A percentile compares a stretch with the other conserved stretches of the same genome.
These are phyloP conservation scores for Rhodotorula sp. DNA, from an alignment of 1,284 basidiomycete genomes.

Conservation along the genomic window DNA sequence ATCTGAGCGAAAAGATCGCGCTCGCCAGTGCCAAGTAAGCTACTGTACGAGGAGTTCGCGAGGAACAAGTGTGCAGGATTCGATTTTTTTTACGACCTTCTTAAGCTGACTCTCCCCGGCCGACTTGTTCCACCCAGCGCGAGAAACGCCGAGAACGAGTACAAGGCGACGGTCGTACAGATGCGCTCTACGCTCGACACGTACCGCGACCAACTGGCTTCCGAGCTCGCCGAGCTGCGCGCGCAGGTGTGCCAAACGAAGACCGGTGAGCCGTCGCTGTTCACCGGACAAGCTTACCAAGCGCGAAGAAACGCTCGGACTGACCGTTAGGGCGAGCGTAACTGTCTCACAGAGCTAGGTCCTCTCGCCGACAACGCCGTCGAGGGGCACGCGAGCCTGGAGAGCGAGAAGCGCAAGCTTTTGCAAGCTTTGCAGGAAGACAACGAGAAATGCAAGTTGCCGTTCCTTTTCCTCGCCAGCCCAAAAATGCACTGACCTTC, in stretches of 20 bases:
- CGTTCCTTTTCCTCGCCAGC: too few species aligned
- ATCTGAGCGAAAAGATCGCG: background rate
- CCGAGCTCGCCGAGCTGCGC: background rate
- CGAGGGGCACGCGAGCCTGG: slow-evolving; percentile 14
- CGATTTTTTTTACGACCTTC: background rate
- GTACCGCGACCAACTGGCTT: background rate
- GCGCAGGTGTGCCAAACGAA: slow-evolving; percentile 1
- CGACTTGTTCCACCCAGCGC: background rate
- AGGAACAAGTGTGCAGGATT: background rate
- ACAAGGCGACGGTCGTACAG: background rate
- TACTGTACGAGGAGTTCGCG: too few species aligned
- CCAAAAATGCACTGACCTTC: too few species aligned
- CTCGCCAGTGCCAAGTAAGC: background rate
- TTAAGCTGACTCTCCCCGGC: background rate
- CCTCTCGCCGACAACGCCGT: background rate
- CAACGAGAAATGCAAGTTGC: slow-evolving; percentile 6
- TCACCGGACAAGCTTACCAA: background rate
- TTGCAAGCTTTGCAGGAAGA: slow-evolving; percentile 2
- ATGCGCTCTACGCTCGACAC: background rate
- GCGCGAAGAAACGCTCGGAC: background rate
- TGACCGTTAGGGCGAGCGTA: background rate
- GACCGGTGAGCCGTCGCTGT: background rate
- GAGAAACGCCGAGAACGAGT: background rate
- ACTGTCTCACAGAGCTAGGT: background rate
- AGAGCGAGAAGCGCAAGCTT: slow-evolving; percentile 18